Conservation (phyloP, 1,284 basidiomycete genomes). For the Papiliotrema terrestris region DNA sequence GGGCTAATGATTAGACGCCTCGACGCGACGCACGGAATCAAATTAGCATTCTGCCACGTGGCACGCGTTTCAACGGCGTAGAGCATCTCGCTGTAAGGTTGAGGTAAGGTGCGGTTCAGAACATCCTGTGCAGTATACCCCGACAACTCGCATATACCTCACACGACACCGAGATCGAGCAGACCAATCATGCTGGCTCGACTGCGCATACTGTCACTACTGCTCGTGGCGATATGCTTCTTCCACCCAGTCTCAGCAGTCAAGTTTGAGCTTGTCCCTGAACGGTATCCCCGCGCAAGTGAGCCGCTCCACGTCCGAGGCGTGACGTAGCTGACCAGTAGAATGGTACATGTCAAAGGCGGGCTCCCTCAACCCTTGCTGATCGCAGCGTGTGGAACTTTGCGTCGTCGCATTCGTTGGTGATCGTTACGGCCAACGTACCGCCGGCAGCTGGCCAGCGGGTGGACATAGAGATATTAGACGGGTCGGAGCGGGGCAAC, state of each 20-base stretch:
- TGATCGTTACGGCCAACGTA: slow-evolving; percentile 92
- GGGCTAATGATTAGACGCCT: too few species aligned
- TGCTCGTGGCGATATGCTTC: too few species aligned
- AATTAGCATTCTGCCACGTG: too few species aligned
- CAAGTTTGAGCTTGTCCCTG: slow-evolving; percentile 74
- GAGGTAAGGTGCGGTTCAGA: too few species aligned
- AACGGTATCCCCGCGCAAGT: slow-evolving; percentile 63
- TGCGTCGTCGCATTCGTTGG: slow-evolving; percentile 76
- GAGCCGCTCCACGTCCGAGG: slow-evolving; percentile 10
- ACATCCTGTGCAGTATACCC: too few species aligned
- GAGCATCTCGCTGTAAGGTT: too few species aligned
- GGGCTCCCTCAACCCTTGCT: slow-evolving; percentile 1
- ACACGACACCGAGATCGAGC: too few species aligned
- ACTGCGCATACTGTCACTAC: too few species aligned
- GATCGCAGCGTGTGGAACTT: slow-evolving; percentile 81
- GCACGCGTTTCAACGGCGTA: too few species aligned
- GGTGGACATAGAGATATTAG: slow-evolving; percentile 90
- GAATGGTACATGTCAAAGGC: slow-evolving; percentile 33
- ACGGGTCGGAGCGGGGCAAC: slow-evolving; percentile 81
- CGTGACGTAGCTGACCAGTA: slow-evolving; percentile 13
- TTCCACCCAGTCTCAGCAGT: slow-evolving; percentile 55
- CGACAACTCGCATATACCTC: too few species aligned
- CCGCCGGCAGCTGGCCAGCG: slow-evolving; percentile 67
- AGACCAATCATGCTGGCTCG: too few species aligned
- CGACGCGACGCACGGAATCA: too few species aligned